phyloP scores from a whole-genome alignment of 768 basidiomycete genomes.

The Collybia mongolica region DNA sequence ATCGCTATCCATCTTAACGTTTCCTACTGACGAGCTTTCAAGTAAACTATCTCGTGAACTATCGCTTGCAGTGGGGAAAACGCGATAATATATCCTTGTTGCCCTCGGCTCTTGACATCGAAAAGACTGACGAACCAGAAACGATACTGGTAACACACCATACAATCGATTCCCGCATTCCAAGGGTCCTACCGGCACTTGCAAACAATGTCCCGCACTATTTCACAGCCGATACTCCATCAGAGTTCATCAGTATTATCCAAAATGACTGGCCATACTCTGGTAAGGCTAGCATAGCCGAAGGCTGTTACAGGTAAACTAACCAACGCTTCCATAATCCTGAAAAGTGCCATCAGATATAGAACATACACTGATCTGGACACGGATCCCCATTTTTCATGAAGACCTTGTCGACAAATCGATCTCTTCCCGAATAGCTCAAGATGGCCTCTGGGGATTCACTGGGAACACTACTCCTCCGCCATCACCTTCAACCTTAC shows the following conservation, averaged over 20 bases:
- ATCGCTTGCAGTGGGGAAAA: conserved; percentile 76
- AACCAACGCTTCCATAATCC: no score
- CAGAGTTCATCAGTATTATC: conserved; percentile 64
- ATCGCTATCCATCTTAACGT: background rate
- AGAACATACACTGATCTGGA: conserved; percentile 80
- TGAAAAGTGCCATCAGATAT: conserved; percentile 62
- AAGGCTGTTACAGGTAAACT: no score
- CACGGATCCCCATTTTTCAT: conserved; percentile 69
- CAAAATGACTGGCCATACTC: conserved; percentile 92
- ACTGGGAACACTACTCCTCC: conserved; percentile 58
- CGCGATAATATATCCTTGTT: conserved; percentile 64
- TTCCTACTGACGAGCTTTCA: background rate
- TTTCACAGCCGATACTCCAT: conserved; percentile 64
- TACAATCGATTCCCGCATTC: background rate
- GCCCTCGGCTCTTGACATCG: conserved; percentile 46
- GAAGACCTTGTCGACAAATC: conserved; percentile 48
- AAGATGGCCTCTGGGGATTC: conserved; percentile 84
- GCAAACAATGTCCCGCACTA: conserved; percentile 45
- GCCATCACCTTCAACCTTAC: conserved; percentile 59
- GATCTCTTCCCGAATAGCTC: conserved; percentile 56
- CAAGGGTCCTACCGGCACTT: conserved; percentile 24
- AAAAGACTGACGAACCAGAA: conserved; percentile 8
- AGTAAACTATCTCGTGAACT: conserved; percentile 73
- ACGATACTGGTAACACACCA: background rate
- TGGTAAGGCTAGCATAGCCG: conserved; percentile 34